Conservation (phyloP, 1,284 basidiomycete genomes). For the Ceratobasidium sp. region DNA sequence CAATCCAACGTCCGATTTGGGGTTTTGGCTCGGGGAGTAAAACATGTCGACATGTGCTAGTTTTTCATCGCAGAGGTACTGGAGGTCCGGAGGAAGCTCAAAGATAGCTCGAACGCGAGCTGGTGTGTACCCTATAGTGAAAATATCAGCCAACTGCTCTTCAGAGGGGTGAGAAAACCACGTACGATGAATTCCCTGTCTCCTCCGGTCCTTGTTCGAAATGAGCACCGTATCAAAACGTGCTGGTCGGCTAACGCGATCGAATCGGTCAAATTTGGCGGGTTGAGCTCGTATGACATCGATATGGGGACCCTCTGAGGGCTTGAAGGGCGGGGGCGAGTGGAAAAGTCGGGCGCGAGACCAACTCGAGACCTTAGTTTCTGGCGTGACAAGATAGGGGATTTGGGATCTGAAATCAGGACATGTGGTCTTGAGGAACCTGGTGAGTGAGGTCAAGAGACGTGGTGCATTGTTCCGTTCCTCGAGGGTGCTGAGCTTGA, state of each 20-base stretch:
- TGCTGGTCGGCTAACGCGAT: constrained; percentile 1
- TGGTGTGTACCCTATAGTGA: background rate
- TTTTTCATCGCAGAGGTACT: background rate
- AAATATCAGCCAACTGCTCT: background rate
- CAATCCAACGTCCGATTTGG: background rate
- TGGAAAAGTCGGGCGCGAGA: constrained; percentile 1
- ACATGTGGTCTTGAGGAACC: background rate
- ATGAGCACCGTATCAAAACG: constrained; percentile 3
- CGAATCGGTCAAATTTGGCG: background rate
- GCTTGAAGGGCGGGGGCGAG: constrained; percentile 11
- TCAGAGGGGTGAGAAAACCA: background rate
- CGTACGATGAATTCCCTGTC: background rate
- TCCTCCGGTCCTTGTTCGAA: background rate
- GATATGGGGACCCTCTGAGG: background rate
- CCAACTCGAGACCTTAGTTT: background rate
- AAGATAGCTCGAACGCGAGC: constrained; percentile 12
- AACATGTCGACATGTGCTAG: constrained; percentile 33
- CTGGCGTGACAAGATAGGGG: background rate
- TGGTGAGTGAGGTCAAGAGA: background rate
- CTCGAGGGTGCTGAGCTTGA: background rate
- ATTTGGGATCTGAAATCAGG: background rate
- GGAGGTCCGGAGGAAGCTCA: background rate
- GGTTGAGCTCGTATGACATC: constrained; percentile 9
- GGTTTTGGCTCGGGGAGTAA: background rate
- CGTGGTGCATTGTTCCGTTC: background rate